These are phyloP conservation scores for Chimonanthus salicifolius DNA, from an alignment of 164 flowering plant species.

Conservation along the genomic window DNA sequence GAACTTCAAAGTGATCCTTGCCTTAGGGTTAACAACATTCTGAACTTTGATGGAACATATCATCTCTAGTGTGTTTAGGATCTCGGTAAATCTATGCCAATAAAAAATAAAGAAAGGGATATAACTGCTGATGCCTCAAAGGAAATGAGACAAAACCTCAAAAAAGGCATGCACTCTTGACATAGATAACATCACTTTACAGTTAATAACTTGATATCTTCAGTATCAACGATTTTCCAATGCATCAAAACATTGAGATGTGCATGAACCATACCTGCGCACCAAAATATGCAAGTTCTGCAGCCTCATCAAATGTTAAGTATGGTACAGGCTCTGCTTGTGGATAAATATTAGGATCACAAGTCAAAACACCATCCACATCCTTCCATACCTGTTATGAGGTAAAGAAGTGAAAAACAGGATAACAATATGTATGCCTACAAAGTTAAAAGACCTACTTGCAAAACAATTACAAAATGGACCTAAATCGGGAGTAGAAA, in stretches of 20 bases:
- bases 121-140: too few relatives aligned
- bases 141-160: too few relatives aligned
- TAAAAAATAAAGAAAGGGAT: too few relatives aligned
- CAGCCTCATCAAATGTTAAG: conserved; percentile 94
- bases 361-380: conserved; percentile 94
- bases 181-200: neutral
- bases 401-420: conserved; percentile 2
- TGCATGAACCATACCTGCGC: conserved; percentile 57
- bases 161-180: too few relatives aligned
- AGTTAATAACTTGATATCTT: too few relatives aligned
- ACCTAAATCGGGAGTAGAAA: neutral
- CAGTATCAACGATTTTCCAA: neutral
- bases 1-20: too few relatives aligned
- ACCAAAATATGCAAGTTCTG: conserved; percentile 96
- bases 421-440: neutral
- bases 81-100: too few relatives aligned
- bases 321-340: conserved; percentile 80
- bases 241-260: neutral
- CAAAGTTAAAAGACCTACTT: neutral
- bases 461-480: neutral
- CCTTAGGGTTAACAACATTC: too few relatives aligned
- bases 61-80: too few relatives aligned
- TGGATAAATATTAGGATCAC: conserved; percentile 81
- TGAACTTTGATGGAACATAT: too few relatives aligned
- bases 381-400: conserved; percentile 89